phyloP scores from a whole-genome alignment of 495 filamentous ascomycete species.

The Tuber magnatum region DNA sequence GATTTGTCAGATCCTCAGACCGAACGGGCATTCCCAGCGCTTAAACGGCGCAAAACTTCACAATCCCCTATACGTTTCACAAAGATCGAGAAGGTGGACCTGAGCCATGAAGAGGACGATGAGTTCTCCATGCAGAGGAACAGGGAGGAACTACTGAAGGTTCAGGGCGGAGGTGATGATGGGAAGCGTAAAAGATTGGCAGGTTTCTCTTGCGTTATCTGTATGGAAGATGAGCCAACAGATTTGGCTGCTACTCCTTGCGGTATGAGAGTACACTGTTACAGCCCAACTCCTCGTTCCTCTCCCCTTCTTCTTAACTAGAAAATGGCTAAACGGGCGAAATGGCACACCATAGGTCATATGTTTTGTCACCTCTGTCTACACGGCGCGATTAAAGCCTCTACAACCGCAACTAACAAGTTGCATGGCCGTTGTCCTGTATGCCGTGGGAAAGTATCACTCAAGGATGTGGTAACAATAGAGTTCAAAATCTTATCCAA shows the following conservation, averaged over 20 bases:
- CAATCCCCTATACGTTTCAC: background rate
- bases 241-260: constrained; percentile 73
- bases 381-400: constrained; percentile 62
- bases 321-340: constrained; percentile 1
- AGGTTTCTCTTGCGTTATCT: constrained; percentile 68
- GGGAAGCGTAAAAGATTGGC: constrained; percentile 52
- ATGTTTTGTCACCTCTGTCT: constrained; percentile 80
- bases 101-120: constrained; percentile 48
- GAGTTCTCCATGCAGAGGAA: constrained; percentile 39
- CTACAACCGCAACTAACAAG: constrained; percentile 41
- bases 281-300: constrained; percentile 5
- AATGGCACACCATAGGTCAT: constrained; percentile 54
- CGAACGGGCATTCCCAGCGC: background rate
- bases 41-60: background rate
- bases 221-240: constrained; percentile 64
- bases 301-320: background rate
- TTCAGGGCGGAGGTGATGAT: constrained; percentile 48
- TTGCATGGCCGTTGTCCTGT: constrained; percentile 33
- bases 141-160: constrained; percentile 50
- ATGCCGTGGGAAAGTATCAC: constrained; percentile 37
- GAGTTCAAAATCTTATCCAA: constrained; percentile 34
- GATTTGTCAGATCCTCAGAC: background rate
- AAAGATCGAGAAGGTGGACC: constrained; percentile 55
- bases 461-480: constrained; percentile 38
- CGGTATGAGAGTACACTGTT: constrained; percentile 52